phyloP scores from a whole-genome alignment of 208 protist genomes.

The Porcisia hertigi region DNA sequence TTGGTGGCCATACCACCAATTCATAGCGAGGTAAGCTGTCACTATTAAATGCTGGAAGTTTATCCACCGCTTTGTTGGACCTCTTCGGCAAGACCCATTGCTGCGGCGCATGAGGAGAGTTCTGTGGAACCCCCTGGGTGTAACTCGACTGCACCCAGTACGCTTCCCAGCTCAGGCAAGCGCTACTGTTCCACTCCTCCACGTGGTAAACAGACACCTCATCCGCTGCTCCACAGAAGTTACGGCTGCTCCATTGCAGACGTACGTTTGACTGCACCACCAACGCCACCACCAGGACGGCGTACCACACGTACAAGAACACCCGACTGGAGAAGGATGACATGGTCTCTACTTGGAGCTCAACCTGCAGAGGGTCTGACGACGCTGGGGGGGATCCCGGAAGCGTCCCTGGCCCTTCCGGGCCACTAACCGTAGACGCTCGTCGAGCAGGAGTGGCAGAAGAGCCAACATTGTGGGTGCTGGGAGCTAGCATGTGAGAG shows the following conservation, averaged over 20 bases:
- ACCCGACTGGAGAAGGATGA: slow-evolving; percentile 44
- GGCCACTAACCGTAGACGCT: background rate
- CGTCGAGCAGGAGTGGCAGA: background rate
- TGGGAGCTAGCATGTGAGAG: background rate
- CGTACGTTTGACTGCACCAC: slow-evolving; percentile 57
- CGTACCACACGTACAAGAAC: slow-evolving; percentile 76
- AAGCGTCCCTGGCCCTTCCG: background rate
- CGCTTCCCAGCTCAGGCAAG: slow-evolving; percentile 29
- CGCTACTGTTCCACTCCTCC: slow-evolving; percentile 56
- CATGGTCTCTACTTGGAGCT: slow-evolving; percentile 82
- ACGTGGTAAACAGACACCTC: slow-evolving; percentile 42
- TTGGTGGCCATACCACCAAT: slow-evolving; percentile 8
- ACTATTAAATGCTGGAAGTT: background rate
- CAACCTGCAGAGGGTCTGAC: slow-evolving; percentile 15
- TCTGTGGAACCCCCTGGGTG: background rate
- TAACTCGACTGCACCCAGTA: slow-evolving; percentile 24
- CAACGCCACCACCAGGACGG: slow-evolving; percentile 52
- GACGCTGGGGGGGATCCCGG: background rate
- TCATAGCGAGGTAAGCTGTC: background rate
- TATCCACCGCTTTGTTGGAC: background rate
- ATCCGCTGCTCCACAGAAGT: slow-evolving; percentile 51
- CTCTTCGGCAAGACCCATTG: background rate
- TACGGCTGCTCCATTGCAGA: slow-evolving; percentile 67
- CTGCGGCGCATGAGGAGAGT: background rate
- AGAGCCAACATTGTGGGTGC: background rate